phyloP scores from a whole-genome alignment of 1,139 yeast species.

The Yamadazyma dushanensis region DNA sequence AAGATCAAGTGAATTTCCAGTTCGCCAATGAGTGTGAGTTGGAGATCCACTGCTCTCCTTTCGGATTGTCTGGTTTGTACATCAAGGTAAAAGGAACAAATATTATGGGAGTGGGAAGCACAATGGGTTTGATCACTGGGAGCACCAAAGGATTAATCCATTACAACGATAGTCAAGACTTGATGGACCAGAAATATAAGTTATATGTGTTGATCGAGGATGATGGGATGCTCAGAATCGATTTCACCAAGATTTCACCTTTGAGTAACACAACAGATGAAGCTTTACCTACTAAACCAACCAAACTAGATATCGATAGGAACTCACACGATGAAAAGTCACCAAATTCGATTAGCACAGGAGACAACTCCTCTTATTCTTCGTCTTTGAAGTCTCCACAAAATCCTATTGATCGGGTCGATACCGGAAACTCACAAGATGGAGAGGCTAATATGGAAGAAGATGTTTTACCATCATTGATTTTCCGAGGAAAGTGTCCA shows the following conservation, averaged over 20 bases:
- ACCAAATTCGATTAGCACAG: slow-evolving; percentile 16
- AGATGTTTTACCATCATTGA: slow-evolving; percentile 45
- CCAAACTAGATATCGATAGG: slow-evolving; percentile 1
- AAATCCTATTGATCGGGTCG: slow-evolving; percentile 12
- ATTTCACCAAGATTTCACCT: slow-evolving; percentile 50
- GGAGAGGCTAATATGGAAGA: slow-evolving; percentile 18
- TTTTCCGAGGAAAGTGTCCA: slow-evolving; percentile 54
- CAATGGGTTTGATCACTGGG: slow-evolving; percentile 60
- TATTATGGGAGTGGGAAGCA: slow-evolving; percentile 57
- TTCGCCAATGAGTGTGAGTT: slow-evolving; percentile 55
- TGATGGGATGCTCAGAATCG: slow-evolving; percentile 50
- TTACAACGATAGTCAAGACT: slow-evolving; percentile 51
- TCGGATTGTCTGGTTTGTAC: slow-evolving; percentile 57
- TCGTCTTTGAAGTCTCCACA: slow-evolving; percentile 17
- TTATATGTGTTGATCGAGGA: slow-evolving; percentile 54
- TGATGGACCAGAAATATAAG: slow-evolving; percentile 50
- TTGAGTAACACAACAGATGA: slow-evolving; percentile 19
- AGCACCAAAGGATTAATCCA: slow-evolving; percentile 51
- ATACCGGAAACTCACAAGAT: slow-evolving; percentile 13
- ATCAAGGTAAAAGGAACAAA: slow-evolving; percentile 53
- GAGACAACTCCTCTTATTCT: slow-evolving; percentile 17
- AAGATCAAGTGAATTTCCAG: slow-evolving; percentile 35
- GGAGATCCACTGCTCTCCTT: slow-evolving; percentile 59
- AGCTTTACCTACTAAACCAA: slow-evolving; percentile 3
- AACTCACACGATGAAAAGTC: slow-evolving; percentile 12